Evolutionary conservation across 768 basidiomycete genomes (phyloP).

Genomic region (Boletus sp.): DNA sequence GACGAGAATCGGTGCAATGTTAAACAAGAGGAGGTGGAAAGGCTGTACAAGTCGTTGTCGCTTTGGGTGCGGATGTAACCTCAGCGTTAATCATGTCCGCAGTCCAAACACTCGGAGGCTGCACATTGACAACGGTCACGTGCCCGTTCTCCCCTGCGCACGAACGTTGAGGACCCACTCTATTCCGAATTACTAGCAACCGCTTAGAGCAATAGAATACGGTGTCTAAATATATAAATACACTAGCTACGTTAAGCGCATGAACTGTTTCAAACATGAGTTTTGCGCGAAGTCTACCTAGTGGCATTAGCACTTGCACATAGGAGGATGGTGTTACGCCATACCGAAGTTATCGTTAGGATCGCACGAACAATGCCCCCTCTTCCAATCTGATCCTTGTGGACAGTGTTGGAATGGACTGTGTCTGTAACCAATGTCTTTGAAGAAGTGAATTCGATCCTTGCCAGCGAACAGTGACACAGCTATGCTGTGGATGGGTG

Average conservation of each 20-base stretch:
- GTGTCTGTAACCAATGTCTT: constrained; percentile 90
- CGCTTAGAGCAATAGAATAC: too few relatives aligned
- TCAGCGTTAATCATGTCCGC: not conserved
- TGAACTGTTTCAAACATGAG: constrained; percentile 29
- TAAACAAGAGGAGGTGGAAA: not conserved
- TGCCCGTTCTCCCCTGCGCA: not conserved
- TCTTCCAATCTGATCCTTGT: constrained; percentile 66
- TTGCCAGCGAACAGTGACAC: constrained; percentile 86
- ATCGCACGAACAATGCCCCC: constrained; percentile 88
- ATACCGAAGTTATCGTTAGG: constrained; percentile 69
- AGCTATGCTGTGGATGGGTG: constrained; percentile 88
- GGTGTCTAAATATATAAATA: not conserved
- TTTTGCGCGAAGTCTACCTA: constrained; percentile 26
- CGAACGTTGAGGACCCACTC: too few relatives aligned
- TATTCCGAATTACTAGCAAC: too few relatives aligned
- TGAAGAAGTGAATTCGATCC: constrained; percentile 92
- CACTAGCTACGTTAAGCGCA: constrained; percentile 26
- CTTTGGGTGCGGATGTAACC: not conserved
- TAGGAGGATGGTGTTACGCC: constrained; percentile 17
- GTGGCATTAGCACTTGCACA: constrained; percentile 4
- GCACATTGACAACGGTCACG: not conserved
- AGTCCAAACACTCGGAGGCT: not conserved
- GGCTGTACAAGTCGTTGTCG: not conserved
- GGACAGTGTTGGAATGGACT: constrained; percentile 95
- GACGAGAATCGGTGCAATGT: not conserved